These are phyloP conservation scores for Hanseniaspora occidentalis DNA, from an alignment of 805 yeast species.

Conservation along the genomic window DNA sequence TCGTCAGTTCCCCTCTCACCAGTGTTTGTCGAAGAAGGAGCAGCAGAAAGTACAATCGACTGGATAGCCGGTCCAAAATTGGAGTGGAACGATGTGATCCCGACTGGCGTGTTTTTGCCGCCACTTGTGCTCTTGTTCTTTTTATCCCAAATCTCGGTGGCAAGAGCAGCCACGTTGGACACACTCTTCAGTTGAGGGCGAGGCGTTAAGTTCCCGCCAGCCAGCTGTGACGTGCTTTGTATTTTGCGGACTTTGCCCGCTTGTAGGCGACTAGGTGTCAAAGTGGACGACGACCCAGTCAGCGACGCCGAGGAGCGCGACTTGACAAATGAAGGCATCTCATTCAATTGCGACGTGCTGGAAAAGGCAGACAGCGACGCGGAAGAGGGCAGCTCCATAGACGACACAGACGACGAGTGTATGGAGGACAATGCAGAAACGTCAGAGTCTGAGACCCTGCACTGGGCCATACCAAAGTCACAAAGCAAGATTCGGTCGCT, in stretches of 20 bases:
- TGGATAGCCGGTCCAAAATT: slow-evolving; percentile 21
- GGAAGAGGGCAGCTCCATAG: too few species aligned
- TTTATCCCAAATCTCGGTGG: too few species aligned
- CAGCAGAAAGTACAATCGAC: slow-evolving; percentile 7
- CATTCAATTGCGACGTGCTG: too few species aligned
- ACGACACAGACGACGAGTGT: neutral
- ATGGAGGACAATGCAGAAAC: slow-evolving; percentile 2
- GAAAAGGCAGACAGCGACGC: too few species aligned
- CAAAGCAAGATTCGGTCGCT: slow-evolving; percentile 41
- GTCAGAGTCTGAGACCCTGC: slow-evolving; percentile 8
- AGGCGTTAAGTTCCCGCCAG: too few species aligned
- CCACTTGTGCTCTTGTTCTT: too few species aligned
- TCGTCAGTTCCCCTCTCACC: neutral
- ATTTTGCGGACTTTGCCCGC: too few species aligned
- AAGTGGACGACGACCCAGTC: neutral
- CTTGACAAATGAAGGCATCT: too few species aligned
- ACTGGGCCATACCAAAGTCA: slow-evolving; percentile 81
- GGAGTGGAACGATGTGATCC: slow-evolving; percentile 18
- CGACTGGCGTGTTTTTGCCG: slow-evolving; percentile 20
- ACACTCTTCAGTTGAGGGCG: too few species aligned
- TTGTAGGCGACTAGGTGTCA: too few species aligned
- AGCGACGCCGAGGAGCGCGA: neutral
- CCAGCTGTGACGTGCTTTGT: too few species aligned
- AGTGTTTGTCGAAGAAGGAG: slow-evolving; percentile 6
- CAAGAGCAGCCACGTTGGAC: too few species aligned